A percentile compares a stretch with the other conserved stretches of the same genome.
Evolutionary conservation across 139 green algal genomes (phyloP).

Genomic region (Micractinium conductrix): DNA sequence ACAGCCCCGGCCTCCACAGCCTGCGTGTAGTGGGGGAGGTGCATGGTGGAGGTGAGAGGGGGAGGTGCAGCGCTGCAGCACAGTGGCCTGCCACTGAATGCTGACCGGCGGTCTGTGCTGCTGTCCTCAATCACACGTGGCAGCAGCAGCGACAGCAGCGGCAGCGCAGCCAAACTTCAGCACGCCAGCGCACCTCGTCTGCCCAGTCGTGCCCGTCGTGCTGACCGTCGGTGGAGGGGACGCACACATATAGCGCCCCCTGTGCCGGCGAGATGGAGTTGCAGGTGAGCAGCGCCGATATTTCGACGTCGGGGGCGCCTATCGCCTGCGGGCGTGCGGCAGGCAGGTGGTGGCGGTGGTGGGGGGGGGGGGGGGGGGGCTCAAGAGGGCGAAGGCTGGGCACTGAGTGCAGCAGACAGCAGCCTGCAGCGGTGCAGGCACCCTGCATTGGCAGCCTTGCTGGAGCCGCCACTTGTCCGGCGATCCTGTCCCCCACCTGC

Average conservation of each 20-base stretch:
- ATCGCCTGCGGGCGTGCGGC: constrained; percentile 40
- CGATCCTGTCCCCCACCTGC: no score
- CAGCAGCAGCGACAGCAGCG: no score
- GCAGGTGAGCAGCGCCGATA: constrained; percentile 40
- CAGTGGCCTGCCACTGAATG: no score
- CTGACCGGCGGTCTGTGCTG: no score
- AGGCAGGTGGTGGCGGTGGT: no score
- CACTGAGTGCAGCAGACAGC: no score
- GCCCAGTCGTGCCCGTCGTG: constrained; percentile 38
- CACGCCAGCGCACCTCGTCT: constrained; percentile 1
- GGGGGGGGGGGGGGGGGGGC: no score
- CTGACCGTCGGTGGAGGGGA: constrained; percentile 26
- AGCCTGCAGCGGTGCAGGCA: no score
- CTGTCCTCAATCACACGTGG: no score
- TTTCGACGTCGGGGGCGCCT: constrained; percentile 28
- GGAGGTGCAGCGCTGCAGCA: not conserved
- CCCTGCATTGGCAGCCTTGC: no score
- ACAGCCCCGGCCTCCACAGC: constrained; percentile 27
- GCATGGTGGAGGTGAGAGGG: not conserved
- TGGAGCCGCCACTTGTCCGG: no score
- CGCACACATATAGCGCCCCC: constrained; percentile 46
- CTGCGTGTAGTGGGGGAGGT: not conserved
- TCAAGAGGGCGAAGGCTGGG: no score
- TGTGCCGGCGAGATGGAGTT: constrained; percentile 31
- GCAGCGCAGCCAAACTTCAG: not conserved